Percentiles rank a stretch among this genome's conserved stretches.
phyloP scores from a whole-genome alignment of 2,329 filamentous ascomycete genomes.

The Hirsutella rhossiliensis region DNA sequence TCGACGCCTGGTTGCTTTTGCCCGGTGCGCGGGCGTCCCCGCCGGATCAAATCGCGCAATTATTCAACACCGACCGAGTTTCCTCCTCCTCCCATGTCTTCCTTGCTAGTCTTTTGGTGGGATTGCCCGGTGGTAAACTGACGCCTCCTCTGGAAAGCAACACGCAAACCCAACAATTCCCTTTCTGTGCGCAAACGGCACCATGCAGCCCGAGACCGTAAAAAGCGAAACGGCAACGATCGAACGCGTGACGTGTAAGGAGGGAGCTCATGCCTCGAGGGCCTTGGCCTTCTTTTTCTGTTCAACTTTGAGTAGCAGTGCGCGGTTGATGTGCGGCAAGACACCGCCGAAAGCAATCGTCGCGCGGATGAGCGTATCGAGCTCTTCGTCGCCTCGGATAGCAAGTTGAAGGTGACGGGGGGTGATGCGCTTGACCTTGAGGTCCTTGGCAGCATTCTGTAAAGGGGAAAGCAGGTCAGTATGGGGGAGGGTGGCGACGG shows the following conservation, averaged over 20 bases:
- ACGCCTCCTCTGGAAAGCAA: neutral
- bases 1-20: neutral
- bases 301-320: slow-evolving; percentile 87
- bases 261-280: slow-evolving; percentile 25
- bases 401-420: slow-evolving; percentile 95
- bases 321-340: slow-evolving; percentile 96
- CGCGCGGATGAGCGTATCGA: slow-evolving; percentile 92
- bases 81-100: neutral
- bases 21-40: neutral
- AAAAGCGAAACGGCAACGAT: neutral
- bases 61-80: neutral
- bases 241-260: neutral
- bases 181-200: neutral
- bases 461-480: slow-evolving; percentile 8
- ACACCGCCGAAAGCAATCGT: slow-evolving; percentile 99
- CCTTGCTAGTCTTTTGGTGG: neutral
- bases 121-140: neutral
- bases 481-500: slow-evolving; percentile 4
- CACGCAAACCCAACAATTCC: neutral
- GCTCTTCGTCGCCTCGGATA: slow-evolving; percentile 95
- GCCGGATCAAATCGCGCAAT: neutral
- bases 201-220: neutral
- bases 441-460: slow-evolving; percentile 93
- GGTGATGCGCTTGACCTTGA: slow-evolving; percentile 99
- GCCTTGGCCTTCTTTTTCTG: slow-evolving; percentile 82